phyloP scores from a whole-genome alignment of 106 monocot genomes.

The Acanthochlamys bracteata region DNA sequence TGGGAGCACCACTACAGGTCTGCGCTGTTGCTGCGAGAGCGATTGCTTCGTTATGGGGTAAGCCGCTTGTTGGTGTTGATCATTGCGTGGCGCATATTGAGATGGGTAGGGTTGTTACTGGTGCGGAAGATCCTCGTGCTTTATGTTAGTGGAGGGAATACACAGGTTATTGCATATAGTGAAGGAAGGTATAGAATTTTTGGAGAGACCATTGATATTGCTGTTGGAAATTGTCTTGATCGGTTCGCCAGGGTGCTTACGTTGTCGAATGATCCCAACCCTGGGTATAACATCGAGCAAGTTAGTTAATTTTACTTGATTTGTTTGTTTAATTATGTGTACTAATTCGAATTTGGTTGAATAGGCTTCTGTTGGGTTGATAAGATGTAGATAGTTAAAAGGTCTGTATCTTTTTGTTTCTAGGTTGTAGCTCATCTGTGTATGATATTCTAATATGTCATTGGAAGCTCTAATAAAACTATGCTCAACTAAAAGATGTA shows the following conservation, averaged over 20 bases:
- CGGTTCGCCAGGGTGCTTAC: conserved; percentile 85
- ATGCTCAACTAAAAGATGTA: too few relatives aligned
- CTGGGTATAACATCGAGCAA: conserved; percentile 99
- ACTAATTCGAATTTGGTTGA: not conserved
- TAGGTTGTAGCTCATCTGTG: too few relatives aligned
- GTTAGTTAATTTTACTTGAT: conserved; percentile 13
- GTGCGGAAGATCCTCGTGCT: conserved; percentile 82
- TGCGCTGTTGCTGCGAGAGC: conserved; percentile 61
- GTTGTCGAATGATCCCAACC: conserved; percentile 85
- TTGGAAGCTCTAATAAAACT: too few relatives aligned
- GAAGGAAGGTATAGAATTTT: conserved; percentile 83
- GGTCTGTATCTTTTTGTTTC: too few relatives aligned
- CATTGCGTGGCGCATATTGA: conserved; percentile 91
- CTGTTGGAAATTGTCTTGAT: conserved; percentile 83
- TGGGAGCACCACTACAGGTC: conserved; percentile 97
- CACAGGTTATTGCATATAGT: conserved; percentile 79
- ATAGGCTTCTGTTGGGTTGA: not conserved
- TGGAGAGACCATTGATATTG: conserved; percentile 85
- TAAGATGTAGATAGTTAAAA: too few relatives aligned
- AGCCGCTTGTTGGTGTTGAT: conserved; percentile 86
- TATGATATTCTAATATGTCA: too few relatives aligned
- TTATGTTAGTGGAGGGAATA: conserved; percentile 84
- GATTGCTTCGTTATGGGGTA: conserved; percentile 64
- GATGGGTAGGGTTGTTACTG: conserved; percentile 84
- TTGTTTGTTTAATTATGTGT: not conserved